Percentiles rank a stretch among this genome's conserved stretches.
These are phyloP conservation scores for Amanita pseudoporphyria DNA, from an alignment of 768 basidiomycete genomes.

Conservation along the genomic window DNA sequence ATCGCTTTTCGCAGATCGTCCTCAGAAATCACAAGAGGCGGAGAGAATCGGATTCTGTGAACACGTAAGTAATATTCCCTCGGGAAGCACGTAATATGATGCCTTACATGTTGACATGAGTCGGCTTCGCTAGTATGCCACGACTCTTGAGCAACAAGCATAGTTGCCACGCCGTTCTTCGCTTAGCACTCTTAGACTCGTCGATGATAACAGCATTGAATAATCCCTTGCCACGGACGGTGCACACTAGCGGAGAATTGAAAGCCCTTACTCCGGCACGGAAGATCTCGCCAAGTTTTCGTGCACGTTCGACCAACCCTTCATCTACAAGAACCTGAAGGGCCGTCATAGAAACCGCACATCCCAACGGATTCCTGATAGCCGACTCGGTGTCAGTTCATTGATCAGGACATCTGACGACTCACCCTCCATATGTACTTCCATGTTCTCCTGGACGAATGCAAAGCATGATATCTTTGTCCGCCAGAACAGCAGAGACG, in stretches of 20 bases:
- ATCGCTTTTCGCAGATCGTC: slow-evolving; percentile 72
- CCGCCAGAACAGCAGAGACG: slow-evolving; percentile 89
- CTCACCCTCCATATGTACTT: slow-evolving; percentile 89
- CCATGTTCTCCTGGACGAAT: slow-evolving; percentile 95
- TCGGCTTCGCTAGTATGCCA: slow-evolving; percentile 92
- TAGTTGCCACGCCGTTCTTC: slow-evolving; percentile 90
- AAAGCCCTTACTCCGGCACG: slow-evolving; percentile 50
- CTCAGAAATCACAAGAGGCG: slow-evolving; percentile 91
- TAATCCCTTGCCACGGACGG: slow-evolving; percentile 80
- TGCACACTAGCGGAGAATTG: slow-evolving; percentile 60
- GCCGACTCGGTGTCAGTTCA: neutral
- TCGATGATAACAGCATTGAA: slow-evolving; percentile 93
- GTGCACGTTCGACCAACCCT: slow-evolving; percentile 72
- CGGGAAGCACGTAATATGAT: neutral
- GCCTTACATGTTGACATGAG: slow-evolving; percentile 86
- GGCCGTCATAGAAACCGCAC: slow-evolving; percentile 92
- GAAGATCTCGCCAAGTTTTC: slow-evolving; percentile 73
- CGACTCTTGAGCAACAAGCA: slow-evolving; percentile 88
- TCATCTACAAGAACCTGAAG: slow-evolving; percentile 88
- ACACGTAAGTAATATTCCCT: neutral
- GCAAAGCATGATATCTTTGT: slow-evolving; percentile 88
- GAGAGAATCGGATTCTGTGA: slow-evolving; percentile 87
- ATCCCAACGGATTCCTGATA: slow-evolving; percentile 82
- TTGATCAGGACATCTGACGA: slow-evolving; percentile 9
- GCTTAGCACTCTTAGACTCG: slow-evolving; percentile 65